Evolutionary conservation across 805 yeast genomes (phyloP).

Genomic region (Saturnispora besseyi): DNA sequence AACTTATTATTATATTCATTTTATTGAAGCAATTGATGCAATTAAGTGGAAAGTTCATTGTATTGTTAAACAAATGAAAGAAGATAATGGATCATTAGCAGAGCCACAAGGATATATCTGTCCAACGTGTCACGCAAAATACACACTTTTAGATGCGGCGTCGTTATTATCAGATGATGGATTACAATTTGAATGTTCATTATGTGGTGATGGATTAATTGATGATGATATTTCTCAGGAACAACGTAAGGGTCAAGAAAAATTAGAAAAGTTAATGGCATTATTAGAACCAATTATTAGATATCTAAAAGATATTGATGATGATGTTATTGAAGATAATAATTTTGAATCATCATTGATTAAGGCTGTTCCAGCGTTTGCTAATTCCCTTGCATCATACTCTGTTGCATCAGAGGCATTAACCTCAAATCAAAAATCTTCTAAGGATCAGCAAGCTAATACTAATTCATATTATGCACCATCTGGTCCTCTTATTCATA

Average conservation of each 20-base stretch:
- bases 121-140: constrained; percentile 73
- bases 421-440: constrained; percentile 12
- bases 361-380: constrained; percentile 76
- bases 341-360: constrained; percentile 80
- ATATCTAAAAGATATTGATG: constrained; percentile 74
- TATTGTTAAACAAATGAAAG: constrained; percentile 67
- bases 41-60: constrained; percentile 94
- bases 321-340: constrained; percentile 72
- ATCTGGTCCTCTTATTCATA: constrained; percentile 11
- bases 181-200: constrained; percentile 73
- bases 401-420: constrained; percentile 36
- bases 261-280: constrained; percentile 74
- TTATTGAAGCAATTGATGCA: constrained; percentile 89
- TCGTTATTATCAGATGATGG: constrained; percentile 71
- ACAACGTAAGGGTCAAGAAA: constrained; percentile 71
- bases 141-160: constrained; percentile 80
- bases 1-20: constrained; percentile 71
- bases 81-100: constrained; percentile 73
- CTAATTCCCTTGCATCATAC: constrained; percentile 60
- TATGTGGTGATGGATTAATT: constrained; percentile 65
- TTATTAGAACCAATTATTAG: constrained; percentile 85
- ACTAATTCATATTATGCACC: constrained; percentile 7
- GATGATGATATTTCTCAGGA: constrained; percentile 87
- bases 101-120: constrained; percentile 94
- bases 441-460: neutral